A percentile compares a stretch with the other conserved stretches of the same genome.
phyloP scores from a whole-genome alignment of 768 basidiomycete genomes.

The Lentinus brumalis region DNA sequence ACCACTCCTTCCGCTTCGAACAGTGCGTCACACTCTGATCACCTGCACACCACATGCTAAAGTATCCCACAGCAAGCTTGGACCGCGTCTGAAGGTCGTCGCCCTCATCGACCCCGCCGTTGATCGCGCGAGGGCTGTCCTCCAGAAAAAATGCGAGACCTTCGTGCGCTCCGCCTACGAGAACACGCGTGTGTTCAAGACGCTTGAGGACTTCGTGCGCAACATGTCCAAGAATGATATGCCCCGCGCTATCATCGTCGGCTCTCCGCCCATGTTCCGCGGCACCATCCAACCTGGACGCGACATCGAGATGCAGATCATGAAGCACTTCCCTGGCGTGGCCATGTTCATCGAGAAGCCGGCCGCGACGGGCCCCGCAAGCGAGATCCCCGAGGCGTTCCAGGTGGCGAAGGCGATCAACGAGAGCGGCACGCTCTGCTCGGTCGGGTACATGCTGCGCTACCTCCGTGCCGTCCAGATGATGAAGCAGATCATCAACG shows the following conservation, averaged over 20 bases:
- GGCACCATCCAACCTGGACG: conserved; percentile 74
- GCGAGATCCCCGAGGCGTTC: conserved; percentile 69
- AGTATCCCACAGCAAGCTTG: conserved; percentile 71
- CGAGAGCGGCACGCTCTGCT: conserved; percentile 75
- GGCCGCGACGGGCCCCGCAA: conserved; percentile 74
- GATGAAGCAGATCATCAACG: conserved; percentile 95
- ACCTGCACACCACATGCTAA: neutral
- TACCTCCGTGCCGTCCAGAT: conserved; percentile 92
- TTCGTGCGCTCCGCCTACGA: conserved; percentile 94
- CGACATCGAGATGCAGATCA: conserved; percentile 85
- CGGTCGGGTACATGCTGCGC: conserved; percentile 95
- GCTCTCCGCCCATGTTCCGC: conserved; percentile 92
- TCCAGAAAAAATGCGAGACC: conserved; percentile 88
- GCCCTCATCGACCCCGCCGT: conserved; percentile 91
- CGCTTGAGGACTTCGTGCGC: conserved; percentile 82
- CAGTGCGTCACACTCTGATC: conserved; percentile 52
- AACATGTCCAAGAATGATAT: conserved; percentile 62
- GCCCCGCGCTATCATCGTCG: conserved; percentile 85
- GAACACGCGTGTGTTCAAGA: conserved; percentile 81
- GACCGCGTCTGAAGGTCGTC: conserved; percentile 92
- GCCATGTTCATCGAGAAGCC: conserved; percentile 95
- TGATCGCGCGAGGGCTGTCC: conserved; percentile 76
- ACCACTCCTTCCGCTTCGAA: conserved; percentile 89
- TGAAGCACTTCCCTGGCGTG: conserved; percentile 85
- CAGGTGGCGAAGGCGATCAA: conserved; percentile 71